Evolutionary conservation across 108 stramenopile genomes (phyloP), one percentile per base, ranked within the genome.

Genomic region (Parietichytrium sp.): DNA sequence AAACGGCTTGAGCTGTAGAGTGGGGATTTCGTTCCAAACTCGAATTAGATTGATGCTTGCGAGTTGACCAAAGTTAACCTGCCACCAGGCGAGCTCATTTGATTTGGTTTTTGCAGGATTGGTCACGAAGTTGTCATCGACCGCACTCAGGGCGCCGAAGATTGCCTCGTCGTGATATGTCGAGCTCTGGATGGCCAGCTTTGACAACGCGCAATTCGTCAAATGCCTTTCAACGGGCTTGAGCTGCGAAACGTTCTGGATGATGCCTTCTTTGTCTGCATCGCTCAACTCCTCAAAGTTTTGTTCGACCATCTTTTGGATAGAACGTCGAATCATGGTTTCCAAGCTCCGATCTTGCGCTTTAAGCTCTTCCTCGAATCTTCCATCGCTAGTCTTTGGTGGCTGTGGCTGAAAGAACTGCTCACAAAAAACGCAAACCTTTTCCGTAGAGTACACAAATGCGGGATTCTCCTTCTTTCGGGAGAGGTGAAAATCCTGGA

Each of bases 41-140:
- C 61, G 61, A 2, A 72, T 25, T 6, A 42, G n/a, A 42, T 72
- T 13, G 45, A 72, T 27, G 1, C 45, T 31, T 42, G 61, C 61
- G 20, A 72, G 61, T 10, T 45, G 20, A 25, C 61, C 4, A 23
- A 72, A 20, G 33, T 72, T 42, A 2, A 72, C 38, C 4, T 72
- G 61, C 61, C 61, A 72, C 61, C 61, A 72, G 38, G 61, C 38
- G 38, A 45, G 16, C 8, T 33, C n/a, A 33, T 72, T 3, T 25
- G 36, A 45, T 27, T 36, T 20, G 0, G 61, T 72, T 16, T 25
- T 23, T 25, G 61, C 61, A 6, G 61, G 61, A 25, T 36, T 45
- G 13, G 38, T 42, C 36, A 72, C 36, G 42, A 72, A 42, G 25
- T 72, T 72, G 61, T 72, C 61, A 20, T 72, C 61, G 61, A 72